phyloP scores from a whole-genome alignment of 345 rosid genomes.

The Turnera subulata region DNA sequence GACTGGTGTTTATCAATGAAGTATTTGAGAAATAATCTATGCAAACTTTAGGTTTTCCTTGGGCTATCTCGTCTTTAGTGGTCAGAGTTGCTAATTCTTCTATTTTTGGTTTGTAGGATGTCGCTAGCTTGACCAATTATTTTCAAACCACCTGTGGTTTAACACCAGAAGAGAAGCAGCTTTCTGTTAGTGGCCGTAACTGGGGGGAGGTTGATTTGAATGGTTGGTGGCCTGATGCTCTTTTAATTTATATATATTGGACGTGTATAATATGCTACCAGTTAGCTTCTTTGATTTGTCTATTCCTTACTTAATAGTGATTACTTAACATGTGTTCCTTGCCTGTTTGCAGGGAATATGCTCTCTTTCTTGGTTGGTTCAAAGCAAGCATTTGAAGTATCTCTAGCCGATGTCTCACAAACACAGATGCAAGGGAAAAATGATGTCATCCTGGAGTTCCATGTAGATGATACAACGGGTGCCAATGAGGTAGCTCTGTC shows the following conservation, averaged over 20 bases:
- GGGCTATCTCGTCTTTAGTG: background rate
- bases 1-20: too few species aligned
- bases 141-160: constrained; percentile 71
- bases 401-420: constrained; percentile 88
- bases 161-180: constrained; percentile 77
- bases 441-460: constrained; percentile 93
- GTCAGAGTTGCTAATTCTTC: background rate
- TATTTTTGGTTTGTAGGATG: constrained; percentile 48
- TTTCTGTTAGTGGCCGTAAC: constrained; percentile 88
- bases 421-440: constrained; percentile 89
- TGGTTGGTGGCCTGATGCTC: constrained; percentile 39
- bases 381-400: constrained; percentile 94
- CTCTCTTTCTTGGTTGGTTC: constrained; percentile 73
- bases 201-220: constrained; percentile 96
- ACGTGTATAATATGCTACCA: background rate
- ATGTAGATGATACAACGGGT: constrained; percentile 94
- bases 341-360: constrained; percentile 58
- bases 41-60: background rate
- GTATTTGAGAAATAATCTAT: too few species aligned
- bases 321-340: too few species aligned
- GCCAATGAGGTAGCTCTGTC: constrained; percentile 73
- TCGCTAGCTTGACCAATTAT: constrained; percentile 57
- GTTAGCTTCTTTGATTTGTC: background rate
- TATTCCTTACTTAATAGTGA: background rate
- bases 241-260: background rate